Evolutionary conservation across 1,284 basidiomycete genomes (phyloP), one percentile per base, ranked within the genome.

Genomic region (Puccinia horiana): DNA sequence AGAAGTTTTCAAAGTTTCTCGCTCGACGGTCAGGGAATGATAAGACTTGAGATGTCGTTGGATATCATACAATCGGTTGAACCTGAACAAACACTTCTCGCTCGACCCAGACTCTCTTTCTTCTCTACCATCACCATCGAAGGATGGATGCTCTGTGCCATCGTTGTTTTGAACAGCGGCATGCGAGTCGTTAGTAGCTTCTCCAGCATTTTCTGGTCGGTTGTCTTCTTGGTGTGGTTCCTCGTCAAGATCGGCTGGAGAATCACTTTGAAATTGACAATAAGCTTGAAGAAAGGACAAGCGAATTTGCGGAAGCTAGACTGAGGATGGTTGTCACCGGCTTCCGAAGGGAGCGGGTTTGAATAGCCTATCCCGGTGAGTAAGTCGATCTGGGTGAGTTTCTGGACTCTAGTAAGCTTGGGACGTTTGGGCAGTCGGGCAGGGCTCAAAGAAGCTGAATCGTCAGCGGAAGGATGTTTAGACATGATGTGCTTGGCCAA

Each of bases 61-160:
- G 37, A 80, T 63, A 72, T 80, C 77, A 35, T 80, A 80, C 8
- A 80, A 37, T 11, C 77, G 65, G 44, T 72, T 70, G 42, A 72
- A 80, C 54, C 77, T 42, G 70, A 56, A 40, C n/a, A 42, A 44
- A 61, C 77, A 80, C 11, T 40, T 61, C 26, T 78, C 65, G 16
- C 2, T 63, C n/a, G 73, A 9, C 23, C 20, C n/a, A n/a, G n/a
- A 2, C 8, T 9, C 9, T 35, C 35, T 44, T 44, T n/a, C n/a
- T n/a, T n/a, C n/a, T n/a, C n/a, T n/a, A n/a, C n/a, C 69, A 26
- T 35, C 69, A 26, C 56, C 52, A 37, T 58, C 42, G 40, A 63
- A 23, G 32, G 52, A 23, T 16, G 11, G 52, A 54, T 54, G 52
- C 26, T 61, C 58, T 35, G 58, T 26, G 11, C 1, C 29, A 61